These are phyloP conservation scores for Conticribra weissflogii DNA, from an alignment of 108 stramenopile species.

Conservation along the genomic window DNA sequence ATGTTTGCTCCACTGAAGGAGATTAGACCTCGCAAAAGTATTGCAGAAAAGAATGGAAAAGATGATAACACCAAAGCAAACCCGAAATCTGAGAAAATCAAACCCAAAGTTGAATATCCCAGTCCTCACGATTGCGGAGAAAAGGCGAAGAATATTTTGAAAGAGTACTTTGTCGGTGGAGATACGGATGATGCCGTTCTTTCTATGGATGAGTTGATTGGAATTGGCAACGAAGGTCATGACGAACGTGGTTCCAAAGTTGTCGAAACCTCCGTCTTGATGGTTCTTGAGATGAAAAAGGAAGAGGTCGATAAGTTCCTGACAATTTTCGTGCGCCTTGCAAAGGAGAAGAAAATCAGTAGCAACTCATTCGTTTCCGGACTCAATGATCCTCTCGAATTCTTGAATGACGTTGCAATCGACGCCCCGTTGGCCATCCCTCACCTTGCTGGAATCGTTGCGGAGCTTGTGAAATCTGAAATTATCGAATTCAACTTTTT, in stretches of 20 bases:
- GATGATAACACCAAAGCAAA: slow-evolving; percentile 6
- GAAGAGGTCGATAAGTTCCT: slow-evolving; percentile 65
- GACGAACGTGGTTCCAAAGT: slow-evolving; percentile 70
- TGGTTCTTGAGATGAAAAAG: slow-evolving; percentile 79
- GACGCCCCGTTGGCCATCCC: slow-evolving; percentile 80
- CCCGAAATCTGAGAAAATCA: slow-evolving; percentile 5
- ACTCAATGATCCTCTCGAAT: slow-evolving; percentile 81
- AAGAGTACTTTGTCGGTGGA: slow-evolving; percentile 77
- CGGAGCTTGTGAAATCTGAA: slow-evolving; percentile 55
- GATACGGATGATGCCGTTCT: slow-evolving; percentile 78
- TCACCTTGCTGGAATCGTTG: slow-evolving; percentile 63
- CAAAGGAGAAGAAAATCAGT: slow-evolving; percentile 59
- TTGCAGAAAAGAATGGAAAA: slow-evolving; percentile 27
- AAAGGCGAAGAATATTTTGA: slow-evolving; percentile 64
- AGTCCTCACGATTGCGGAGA: slow-evolving; percentile 64
- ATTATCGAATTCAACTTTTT: slow-evolving; percentile 57
- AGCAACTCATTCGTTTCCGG: slow-evolving; percentile 49
- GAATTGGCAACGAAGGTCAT: slow-evolving; percentile 56
- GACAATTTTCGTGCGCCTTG: slow-evolving; percentile 38
- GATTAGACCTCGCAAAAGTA: slow-evolving; percentile 2
- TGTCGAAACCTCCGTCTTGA: slow-evolving; percentile 57
- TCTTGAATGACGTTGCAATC: slow-evolving; percentile 72
- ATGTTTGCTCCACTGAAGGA: slow-evolving; percentile 34
- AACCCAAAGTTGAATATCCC: slow-evolving; percentile 20
- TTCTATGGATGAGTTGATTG: slow-evolving; percentile 71